Conservation (phyloP, 2,329 filamentous ascomycete genomes). For the Coleophoma eucalyptorum region DNA sequence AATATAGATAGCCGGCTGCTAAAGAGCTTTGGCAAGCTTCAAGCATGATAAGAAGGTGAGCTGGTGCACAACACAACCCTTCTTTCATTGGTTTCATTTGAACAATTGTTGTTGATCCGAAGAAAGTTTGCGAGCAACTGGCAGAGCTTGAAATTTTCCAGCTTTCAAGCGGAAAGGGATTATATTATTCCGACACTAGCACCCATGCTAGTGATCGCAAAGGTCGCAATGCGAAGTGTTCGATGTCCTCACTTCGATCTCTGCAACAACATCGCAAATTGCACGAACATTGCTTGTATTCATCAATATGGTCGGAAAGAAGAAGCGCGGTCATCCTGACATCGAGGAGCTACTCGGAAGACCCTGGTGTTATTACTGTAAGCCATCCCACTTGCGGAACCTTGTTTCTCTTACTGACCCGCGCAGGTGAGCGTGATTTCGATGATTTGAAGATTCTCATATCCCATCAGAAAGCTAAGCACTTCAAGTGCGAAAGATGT, state of each 20-base stretch:
- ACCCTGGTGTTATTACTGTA: slow-evolving; percentile 98
- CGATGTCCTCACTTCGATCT: neutral
- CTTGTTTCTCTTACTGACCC: too few species aligned
- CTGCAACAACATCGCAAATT: slow-evolving; percentile 2
- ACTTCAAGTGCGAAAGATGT: slow-evolving; percentile 96
- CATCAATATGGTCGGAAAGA: slow-evolving; percentile 69
- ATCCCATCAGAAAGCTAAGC: slow-evolving; percentile 97
- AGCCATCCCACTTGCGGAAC: slow-evolving; percentile 11
- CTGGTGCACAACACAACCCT: too few species aligned
- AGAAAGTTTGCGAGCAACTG: too few species aligned
- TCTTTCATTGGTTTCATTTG: too few species aligned
- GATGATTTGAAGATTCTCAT: slow-evolving; percentile 96
- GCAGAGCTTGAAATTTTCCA: too few species aligned
- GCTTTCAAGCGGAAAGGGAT: too few species aligned
- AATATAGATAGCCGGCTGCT: neutral
- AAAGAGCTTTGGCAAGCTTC: neutral
- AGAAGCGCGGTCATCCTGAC: slow-evolving; percentile 81
- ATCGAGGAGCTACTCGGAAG: slow-evolving; percentile 84
- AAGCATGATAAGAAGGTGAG: neutral
- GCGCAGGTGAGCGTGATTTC: slow-evolving; percentile 82
- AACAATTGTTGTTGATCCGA: too few species aligned
- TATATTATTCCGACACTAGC: too few species aligned
- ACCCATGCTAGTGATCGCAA: too few species aligned
- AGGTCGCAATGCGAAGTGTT: too few species aligned
- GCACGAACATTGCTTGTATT: too few species aligned